A percentile compares a stretch with the other conserved stretches of the same genome.
phyloP scores from a whole-genome alignment of 352 stramenopile genomes.

The Phytophthora pinifolia region DNA sequence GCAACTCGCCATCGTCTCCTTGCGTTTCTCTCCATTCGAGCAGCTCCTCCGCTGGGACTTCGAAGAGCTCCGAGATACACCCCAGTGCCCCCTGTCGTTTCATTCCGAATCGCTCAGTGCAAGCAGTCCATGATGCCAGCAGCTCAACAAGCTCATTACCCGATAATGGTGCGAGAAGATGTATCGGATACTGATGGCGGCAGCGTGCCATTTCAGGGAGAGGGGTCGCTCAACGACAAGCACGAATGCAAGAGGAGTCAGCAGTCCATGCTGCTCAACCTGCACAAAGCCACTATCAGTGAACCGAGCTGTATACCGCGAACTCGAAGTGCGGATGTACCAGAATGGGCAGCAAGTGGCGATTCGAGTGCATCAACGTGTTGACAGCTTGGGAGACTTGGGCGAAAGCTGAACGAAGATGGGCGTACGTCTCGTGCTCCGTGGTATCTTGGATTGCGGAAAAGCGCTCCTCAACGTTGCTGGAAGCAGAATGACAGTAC shows the following conservation, averaged over 20 bases:
- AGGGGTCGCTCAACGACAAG: slow-evolving; percentile 48
- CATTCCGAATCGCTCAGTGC: background rate
- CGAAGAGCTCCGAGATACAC: slow-evolving; percentile 27
- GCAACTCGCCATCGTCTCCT: slow-evolving; percentile 20
- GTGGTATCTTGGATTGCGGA: slow-evolving; percentile 35
- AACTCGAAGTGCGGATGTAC: slow-evolving; percentile 18
- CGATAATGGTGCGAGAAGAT: slow-evolving; percentile 34
- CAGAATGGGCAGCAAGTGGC: slow-evolving; percentile 39
- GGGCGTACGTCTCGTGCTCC: slow-evolving; percentile 56
- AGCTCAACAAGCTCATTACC: slow-evolving; percentile 2
- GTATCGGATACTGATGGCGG: slow-evolving; percentile 50
- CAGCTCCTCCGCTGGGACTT: slow-evolving; percentile 14
- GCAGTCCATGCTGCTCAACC: slow-evolving; percentile 38
- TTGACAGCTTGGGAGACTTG: slow-evolving; percentile 47
- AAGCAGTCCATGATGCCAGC: background rate
- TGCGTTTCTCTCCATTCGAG: slow-evolving; percentile 20
- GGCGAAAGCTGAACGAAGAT: slow-evolving; percentile 56
- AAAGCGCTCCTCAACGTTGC: slow-evolving; percentile 42
- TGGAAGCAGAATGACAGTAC: slow-evolving; percentile 2
- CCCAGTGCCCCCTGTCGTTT: slow-evolving; percentile 16
- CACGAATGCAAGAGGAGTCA: slow-evolving; percentile 60
- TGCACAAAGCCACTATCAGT: slow-evolving; percentile 8
- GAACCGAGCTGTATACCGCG: background rate
- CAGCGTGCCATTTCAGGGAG: slow-evolving; percentile 68
- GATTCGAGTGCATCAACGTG: slow-evolving; percentile 50